These are phyloP conservation scores for Xylaria sp. DNA, from an alignment of 2,329 filamentous ascomycete species.

Conservation along the genomic window DNA sequence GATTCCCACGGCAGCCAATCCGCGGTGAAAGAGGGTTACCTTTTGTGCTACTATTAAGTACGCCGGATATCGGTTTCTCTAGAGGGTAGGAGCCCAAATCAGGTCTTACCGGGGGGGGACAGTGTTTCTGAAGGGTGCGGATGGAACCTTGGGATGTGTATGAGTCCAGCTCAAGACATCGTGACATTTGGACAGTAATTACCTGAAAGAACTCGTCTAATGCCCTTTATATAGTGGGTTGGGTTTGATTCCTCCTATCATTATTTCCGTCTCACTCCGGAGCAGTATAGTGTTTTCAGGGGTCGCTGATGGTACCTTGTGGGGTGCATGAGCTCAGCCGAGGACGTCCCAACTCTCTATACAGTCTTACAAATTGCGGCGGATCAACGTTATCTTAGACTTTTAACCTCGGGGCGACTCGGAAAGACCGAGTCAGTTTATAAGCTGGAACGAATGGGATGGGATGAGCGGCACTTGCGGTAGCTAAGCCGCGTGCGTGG, in stretches of 20 bases:
- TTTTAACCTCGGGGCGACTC: not conserved
- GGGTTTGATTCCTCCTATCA: no score
- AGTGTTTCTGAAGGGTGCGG: not conserved
- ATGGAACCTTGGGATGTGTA: not conserved
- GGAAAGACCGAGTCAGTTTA: not conserved
- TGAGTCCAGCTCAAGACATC: slow-evolving; percentile 9
- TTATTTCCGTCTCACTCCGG: not conserved
- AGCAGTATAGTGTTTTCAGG: not conserved
- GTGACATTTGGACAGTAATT: not conserved
- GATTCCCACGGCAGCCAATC: slow-evolving; percentile 2
- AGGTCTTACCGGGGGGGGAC: not conserved
- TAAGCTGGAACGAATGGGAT: not conserved
- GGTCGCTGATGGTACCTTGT: not conserved
- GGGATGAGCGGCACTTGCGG: not conserved
- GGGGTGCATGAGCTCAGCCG: slow-evolving; percentile 13
- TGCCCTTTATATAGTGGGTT: not conserved
- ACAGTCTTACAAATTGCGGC: not conserved
- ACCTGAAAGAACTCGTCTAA: no score
- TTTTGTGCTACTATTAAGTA: not conserved
- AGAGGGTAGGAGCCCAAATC: not conserved
- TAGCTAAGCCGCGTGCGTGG: not conserved
- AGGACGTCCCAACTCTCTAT: not conserved
- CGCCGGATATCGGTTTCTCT: not conserved
- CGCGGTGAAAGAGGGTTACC: not conserved
- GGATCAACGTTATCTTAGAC: not conserved